Percentiles rank a stretch among this genome's conserved stretches.
phyloP scores from a whole-genome alignment of 495 filamentous ascomycete species.

The Saxophila tyrrhenica region DNA sequence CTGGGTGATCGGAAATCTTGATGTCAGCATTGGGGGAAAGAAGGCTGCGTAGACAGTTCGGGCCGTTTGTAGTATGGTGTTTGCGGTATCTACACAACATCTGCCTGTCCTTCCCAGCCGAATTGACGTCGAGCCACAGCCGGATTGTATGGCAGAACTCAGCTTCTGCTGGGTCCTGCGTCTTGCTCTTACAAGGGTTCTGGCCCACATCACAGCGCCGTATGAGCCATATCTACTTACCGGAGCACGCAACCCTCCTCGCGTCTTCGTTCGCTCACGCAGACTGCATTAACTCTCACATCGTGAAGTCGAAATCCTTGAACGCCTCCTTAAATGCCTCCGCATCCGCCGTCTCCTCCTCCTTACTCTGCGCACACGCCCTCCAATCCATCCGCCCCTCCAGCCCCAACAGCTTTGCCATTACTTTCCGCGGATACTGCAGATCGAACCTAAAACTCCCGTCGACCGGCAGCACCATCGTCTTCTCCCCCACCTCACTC shows the following conservation, averaged over 20 bases:
- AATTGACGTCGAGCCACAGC: too few species aligned
- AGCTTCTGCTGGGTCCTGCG: too few species aligned
- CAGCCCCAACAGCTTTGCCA: conserved; percentile 75
- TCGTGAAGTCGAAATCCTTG: conserved; percentile 68
- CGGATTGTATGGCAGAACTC: too few species aligned
- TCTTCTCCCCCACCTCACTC: conserved; percentile 35
- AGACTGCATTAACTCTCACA: neutral
- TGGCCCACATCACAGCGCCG: too few species aligned
- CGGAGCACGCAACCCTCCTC: too few species aligned
- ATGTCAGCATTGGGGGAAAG: conserved; percentile 51
- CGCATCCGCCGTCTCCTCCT: conserved; percentile 71
- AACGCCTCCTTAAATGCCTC: conserved; percentile 74
- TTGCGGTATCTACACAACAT: too few species aligned
- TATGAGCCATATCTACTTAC: too few species aligned
- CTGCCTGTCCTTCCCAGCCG: too few species aligned
- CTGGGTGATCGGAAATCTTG: conserved; percentile 67
- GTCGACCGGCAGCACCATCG: conserved; percentile 41
- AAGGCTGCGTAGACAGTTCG: conserved; percentile 3
- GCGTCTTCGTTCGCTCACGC: too few species aligned
- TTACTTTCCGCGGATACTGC: conserved; percentile 62
- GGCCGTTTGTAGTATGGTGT: neutral
- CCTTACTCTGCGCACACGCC: conserved; percentile 63
- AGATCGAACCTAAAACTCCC: conserved; percentile 47
- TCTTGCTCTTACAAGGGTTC: too few species aligned
- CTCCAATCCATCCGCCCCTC: conserved; percentile 68